Base-by-base conservation (phyloP, 257 asterid genomes). In the Nemophila menziesii region DNA sequence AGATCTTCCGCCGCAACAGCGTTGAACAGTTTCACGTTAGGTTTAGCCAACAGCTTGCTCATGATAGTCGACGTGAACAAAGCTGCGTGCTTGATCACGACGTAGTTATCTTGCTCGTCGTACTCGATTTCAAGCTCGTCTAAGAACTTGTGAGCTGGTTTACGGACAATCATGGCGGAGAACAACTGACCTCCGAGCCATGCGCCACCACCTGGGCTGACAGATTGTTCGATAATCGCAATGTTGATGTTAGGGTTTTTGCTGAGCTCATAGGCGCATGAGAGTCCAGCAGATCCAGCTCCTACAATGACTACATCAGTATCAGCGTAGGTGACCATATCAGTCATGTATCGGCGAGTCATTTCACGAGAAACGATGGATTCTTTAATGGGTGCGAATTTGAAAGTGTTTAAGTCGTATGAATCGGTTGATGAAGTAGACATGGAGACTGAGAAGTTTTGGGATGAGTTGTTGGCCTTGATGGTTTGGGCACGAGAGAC, bases 181-280 rank as follows among this genome's bases (percentile, higher is more conserved):
- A 85, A 85, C 11, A 85, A 67, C 65, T 85, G 96, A n/a, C 96
- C 92, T 0, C 96, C 96, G 8, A 85, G 80, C 95, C 95, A 85
- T 11, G 95, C 92, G 29, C 93, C 93, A 1, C 93, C 95, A 13
- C 96, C 93, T 14, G 96, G 96, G 69, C 92, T 78, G 16, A 80
- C 93, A 2, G 96, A 85, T 41, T 85, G 96, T 17, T 80, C 96
- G 22, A 85, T 70, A 24, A 80, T 85, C 49, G 93, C 93, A 36
- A 85, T 55, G 3, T 41, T 17, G 11, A 61, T 38, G 70, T 65
- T 20, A 22, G 93, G 95, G 51, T 85, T 69, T 58, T 80, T 78
- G 67, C 80, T 73, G 54, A 85, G 74, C 48, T 85, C 95, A 59
- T 85, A 85, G 22, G 95, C 95, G 50, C 93, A 85, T 8, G 93